phyloP scores from a whole-genome alignment of 768 basidiomycete species.

The Panus rudis region DNA sequence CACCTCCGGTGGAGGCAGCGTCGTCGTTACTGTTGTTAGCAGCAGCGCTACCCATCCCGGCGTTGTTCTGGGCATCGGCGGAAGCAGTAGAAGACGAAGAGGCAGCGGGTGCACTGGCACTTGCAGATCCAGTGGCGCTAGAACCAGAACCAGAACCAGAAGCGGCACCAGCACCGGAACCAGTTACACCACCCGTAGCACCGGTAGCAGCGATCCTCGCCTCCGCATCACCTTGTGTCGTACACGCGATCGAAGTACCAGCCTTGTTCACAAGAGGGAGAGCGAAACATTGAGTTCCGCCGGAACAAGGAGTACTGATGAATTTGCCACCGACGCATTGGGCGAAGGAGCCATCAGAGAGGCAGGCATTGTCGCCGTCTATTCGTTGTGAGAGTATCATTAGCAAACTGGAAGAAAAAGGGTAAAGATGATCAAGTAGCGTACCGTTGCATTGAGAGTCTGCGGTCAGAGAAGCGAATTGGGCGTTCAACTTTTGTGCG shows the following conservation, averaged over 20 bases:
- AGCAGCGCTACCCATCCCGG: too few relatives aligned
- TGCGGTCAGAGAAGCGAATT: slow-evolving; percentile 23
- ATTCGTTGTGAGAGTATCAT: not conserved
- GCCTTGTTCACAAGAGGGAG: slow-evolving; percentile 36
- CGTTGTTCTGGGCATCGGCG: too few relatives aligned
- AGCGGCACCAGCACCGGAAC: too few relatives aligned
- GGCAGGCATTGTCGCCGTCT: slow-evolving; percentile 32
- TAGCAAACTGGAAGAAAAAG: not conserved
- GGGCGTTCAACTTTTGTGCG: slow-evolving; percentile 28
- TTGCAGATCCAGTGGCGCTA: too few relatives aligned
- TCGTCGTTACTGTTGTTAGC: too few relatives aligned
- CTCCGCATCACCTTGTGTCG: slow-evolving; percentile 26
- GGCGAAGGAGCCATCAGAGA: slow-evolving; percentile 31
- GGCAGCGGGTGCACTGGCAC: too few relatives aligned
- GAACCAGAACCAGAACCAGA: too few relatives aligned
- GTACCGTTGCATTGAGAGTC: slow-evolving; percentile 18
- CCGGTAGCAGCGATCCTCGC: slow-evolving; percentile 30
- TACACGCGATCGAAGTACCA: slow-evolving; percentile 35
- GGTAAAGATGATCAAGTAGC: too few relatives aligned
- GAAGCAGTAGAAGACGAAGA: too few relatives aligned
- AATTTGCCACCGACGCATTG: slow-evolving; percentile 35
- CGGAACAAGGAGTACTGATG: slow-evolving; percentile 26
- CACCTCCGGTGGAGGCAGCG: too few relatives aligned
- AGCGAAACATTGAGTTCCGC: slow-evolving; percentile 28
- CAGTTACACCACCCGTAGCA: slow-evolving; percentile 24